phyloP scores from a whole-genome alignment of 139 green algal genomes.

The Micromonas commoda region DNA sequence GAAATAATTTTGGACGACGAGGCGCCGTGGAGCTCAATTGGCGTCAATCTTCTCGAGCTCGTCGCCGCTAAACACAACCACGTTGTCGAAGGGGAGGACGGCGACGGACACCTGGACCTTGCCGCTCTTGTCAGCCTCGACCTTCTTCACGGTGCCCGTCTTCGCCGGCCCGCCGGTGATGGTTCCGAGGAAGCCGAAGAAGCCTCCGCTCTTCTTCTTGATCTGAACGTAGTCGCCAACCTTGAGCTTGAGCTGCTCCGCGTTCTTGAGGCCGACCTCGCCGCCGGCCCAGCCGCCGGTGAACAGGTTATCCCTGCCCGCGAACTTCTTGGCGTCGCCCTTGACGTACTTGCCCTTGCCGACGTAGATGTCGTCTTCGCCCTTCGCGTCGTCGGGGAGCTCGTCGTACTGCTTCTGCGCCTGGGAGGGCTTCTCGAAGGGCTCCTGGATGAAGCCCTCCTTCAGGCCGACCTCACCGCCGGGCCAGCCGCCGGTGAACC shows the following conservation, averaged over 20 bases:
- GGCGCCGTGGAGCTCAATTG: too few species aligned
- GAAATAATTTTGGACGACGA: too few species aligned
- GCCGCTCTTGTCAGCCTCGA: neutral
- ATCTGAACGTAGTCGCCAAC: conserved; percentile 2
- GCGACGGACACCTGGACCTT: neutral
- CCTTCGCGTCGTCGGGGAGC: neutral
- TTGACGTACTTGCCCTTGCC: conserved; percentile 28
- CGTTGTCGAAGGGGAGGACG: conserved; percentile 1
- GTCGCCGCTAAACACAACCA: neutral
- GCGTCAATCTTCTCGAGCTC: neutral
- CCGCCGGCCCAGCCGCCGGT: conserved; percentile 27
- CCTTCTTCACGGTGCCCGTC: conserved; percentile 7
- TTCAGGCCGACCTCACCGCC: conserved; percentile 20
- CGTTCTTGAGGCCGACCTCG: conserved; percentile 22
- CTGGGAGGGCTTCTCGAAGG: neutral
- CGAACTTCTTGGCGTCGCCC: conserved; percentile 21
- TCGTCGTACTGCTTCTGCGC: neutral
- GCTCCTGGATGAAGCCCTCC: conserved; percentile 22
- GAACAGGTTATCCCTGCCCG: conserved; percentile 20
- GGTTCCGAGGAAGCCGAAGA: neutral
- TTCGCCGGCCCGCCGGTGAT: neutral
- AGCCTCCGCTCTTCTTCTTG: neutral
- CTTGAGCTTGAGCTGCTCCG: neutral
- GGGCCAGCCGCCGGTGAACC: conserved; percentile 28
- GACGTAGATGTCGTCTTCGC: conserved; percentile 21